phyloP scores from a whole-genome alignment of 306 rosid species.

The Styphnolobium japonicum region DNA sequence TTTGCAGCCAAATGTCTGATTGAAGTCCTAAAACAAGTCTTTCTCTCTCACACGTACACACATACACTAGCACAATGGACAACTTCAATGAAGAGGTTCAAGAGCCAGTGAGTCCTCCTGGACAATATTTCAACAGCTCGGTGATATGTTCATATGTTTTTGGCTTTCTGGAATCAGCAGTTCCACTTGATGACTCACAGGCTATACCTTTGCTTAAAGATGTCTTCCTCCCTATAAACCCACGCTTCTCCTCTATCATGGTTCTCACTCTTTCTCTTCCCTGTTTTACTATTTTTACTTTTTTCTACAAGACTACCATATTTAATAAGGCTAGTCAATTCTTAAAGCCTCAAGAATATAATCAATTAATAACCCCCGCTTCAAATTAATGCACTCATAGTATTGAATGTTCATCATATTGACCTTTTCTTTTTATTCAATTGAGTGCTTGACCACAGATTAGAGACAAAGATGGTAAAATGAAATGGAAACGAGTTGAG shows the following conservation, averaged over 20 bases:
- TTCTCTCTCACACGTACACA: neutral
- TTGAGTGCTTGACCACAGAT: constrained; percentile 22
- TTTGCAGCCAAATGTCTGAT: neutral
- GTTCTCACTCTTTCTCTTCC: constrained; percentile 25
- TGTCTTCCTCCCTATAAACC: constrained; percentile 49
- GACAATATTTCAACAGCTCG: constrained; percentile 46
- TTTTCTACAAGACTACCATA: no score
- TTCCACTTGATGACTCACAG: constrained; percentile 33
- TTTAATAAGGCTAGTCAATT: no score
- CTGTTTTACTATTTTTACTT: neutral
- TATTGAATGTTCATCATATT: neutral
- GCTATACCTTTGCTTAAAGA: constrained; percentile 24
- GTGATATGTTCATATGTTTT: constrained; percentile 37
- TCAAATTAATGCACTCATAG: no score
- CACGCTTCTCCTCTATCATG: constrained; percentile 63
- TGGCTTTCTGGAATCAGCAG: constrained; percentile 43
- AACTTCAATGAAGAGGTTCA: constrained; percentile 18
- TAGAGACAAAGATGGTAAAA: constrained; percentile 29
- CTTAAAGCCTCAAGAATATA: no score
- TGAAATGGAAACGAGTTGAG: constrained; percentile 48
- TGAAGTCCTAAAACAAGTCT: neutral
- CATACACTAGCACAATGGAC: neutral
- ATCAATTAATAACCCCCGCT: no score
- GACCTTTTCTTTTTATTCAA: neutral
- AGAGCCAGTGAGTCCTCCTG: constrained; percentile 61